Evolutionary conservation across 495 filamentous ascomycete genomes (phyloP).

Genomic region (Umbilicaria muhlenbergii): DNA sequence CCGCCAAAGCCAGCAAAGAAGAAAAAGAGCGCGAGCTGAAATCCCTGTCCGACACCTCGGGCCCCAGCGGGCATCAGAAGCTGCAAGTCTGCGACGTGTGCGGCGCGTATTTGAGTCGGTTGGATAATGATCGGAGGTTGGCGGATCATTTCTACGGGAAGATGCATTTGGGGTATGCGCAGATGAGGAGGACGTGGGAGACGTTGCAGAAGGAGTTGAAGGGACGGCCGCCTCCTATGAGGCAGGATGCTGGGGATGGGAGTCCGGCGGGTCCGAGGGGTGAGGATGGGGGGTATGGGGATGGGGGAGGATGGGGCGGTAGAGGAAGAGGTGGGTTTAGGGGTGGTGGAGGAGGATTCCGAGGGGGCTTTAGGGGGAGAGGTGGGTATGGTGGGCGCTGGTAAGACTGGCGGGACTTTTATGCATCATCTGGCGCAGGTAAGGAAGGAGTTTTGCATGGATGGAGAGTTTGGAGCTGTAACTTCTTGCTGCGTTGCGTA

Average conservation of each 20-base stretch:
- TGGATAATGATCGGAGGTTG: slow-evolving; percentile 86
- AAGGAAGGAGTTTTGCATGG: too few relatives aligned
- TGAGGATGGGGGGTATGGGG: slow-evolving; percentile 28
- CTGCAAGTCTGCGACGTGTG: slow-evolving; percentile 98
- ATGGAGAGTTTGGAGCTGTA: too few relatives aligned
- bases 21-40: slow-evolving; percentile 83
- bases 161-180: slow-evolving; percentile 96
- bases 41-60: slow-evolving; percentile 76
- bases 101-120: slow-evolving; percentile 74
- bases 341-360: slow-evolving; percentile 24
- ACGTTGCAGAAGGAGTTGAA: slow-evolving; percentile 74
- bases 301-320: slow-evolving; percentile 35
- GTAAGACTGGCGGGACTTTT: neutral
- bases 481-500: too few relatives aligned
- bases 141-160: slow-evolving; percentile 99
- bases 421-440: too few relatives aligned
- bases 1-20: slow-evolving; percentile 66
- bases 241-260: slow-evolving; percentile 28
- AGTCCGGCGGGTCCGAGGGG: slow-evolving; percentile 14
- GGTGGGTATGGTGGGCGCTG: slow-evolving; percentile 24
- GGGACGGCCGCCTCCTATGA: slow-evolving; percentile 44
- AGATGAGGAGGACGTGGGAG: slow-evolving; percentile 88
- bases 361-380: slow-evolving; percentile 28
- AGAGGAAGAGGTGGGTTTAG: slow-evolving; percentile 39
- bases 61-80: slow-evolving; percentile 90